Evolutionary conservation across 1,139 yeast species (phyloP), one percentile per base, ranked within the genome.

Genomic region (Suhomyces wounanorum): DNA sequence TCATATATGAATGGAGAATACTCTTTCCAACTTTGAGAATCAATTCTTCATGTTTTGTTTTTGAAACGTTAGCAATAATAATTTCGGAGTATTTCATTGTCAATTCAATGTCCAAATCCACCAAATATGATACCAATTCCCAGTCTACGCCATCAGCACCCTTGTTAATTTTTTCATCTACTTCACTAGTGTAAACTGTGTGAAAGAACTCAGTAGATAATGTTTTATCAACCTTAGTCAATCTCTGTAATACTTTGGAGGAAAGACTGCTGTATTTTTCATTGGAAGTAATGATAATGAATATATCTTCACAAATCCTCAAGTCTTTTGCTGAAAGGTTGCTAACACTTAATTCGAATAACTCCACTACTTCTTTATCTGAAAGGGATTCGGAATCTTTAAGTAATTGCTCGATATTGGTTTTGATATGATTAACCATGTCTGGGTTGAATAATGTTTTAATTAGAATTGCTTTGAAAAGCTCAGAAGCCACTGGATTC

Each of bases 81-180:
- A 56, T 58, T 44, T 71, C 57, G 25, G 82, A 61, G 40, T 64
- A 64, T 13, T 69, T 68, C 23, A 79, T 69, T 23, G 84, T 82
- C 48, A 83, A 62, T 49, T 80, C 84, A 14, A 79, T 71, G 60
- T 83, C 85, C 43, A 83, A 65, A 16, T 70, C 70, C 38, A 83
- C 61, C 10, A 83, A 65, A 43, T 76, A 67, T 2, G 65, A 67
- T 6, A 83, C 63, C 56, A 83, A 65, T 1, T 58, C 61, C 85
- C 85, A 83, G 51, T 74, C 70, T 18, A 67, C 55, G 11, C 49
- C 35, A 8, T 23, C 16, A 13, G 57, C 28, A 16, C 36, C 18
- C n/a, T 42, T 42, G 11, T 18, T 16, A 3, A 43, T 25, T 37
- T 57, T 53, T 8, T 45, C 46, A 26, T 56, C 58, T 5, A 73